A percentile compares a stretch with the other conserved stretches of the same genome.
phyloP scores from a whole-genome alignment of 2,329 filamentous ascomycete genomes.

The Colletotrichum cordylinicola region DNA sequence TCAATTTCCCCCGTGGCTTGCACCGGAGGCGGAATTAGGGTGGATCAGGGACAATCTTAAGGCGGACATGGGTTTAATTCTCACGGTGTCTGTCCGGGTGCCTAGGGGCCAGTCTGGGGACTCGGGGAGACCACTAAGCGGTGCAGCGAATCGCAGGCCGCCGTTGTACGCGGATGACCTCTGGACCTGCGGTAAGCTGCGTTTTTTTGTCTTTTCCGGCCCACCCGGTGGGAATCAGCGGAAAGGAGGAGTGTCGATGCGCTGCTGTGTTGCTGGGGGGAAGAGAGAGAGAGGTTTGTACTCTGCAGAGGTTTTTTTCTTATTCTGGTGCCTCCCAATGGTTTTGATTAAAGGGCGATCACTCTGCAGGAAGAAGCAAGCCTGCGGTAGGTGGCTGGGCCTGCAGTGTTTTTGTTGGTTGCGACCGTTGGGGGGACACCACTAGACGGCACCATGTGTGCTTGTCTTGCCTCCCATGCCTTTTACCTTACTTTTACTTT shows the following conservation, averaged over 20 bases:
- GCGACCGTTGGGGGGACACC: neutral
- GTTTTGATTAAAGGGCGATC: neutral
- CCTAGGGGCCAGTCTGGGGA: neutral
- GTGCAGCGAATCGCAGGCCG: neutral
- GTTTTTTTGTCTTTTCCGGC: neutral
- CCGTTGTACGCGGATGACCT: neutral
- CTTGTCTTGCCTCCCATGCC: neutral
- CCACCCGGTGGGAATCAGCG: neutral
- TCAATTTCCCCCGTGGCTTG: constrained; percentile 19
- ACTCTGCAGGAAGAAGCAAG: neutral
- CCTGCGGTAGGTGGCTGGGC: neutral
- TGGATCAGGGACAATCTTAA: constrained; percentile 7
- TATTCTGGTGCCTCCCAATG: neutral
- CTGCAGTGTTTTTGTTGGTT: neutral
- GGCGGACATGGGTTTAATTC: neutral
- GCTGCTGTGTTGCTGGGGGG: neutral
- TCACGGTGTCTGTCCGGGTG: neutral
- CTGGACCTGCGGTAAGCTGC: neutral
- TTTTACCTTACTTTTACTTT: neutral
- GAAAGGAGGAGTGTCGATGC: neutral
- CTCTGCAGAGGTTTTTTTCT: neutral
- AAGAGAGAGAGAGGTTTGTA: neutral
- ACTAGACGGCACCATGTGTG: neutral
- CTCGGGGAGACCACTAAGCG: neutral
- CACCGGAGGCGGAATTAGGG: constrained; percentile 12